phyloP scores from a whole-genome alignment of 2,329 filamentous ascomycete genomes.

The Teratosphaeria pseudoeucalypti region DNA sequence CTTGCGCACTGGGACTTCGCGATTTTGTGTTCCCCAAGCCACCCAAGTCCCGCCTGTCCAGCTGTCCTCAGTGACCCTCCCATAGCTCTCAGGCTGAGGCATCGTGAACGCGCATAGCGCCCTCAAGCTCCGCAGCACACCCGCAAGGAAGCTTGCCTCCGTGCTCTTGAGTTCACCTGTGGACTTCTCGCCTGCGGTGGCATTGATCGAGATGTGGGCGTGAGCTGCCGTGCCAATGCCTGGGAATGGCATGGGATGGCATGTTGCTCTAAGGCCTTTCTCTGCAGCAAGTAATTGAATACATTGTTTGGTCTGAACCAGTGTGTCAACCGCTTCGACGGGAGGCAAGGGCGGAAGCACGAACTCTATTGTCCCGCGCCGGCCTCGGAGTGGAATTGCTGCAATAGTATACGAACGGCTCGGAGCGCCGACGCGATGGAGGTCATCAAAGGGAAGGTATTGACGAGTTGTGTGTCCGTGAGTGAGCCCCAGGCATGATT shows the following conservation, averaged over 20 bases:
- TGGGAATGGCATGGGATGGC: constrained; percentile 61
- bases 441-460: constrained; percentile 49
- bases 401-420: constrained; percentile 52
- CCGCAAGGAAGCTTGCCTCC: constrained; percentile 58
- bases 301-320: constrained; percentile 61
- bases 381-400: constrained; percentile 66
- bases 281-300: constrained; percentile 54
- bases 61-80: constrained; percentile 54
- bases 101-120: constrained; percentile 61
- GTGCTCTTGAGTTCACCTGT: constrained; percentile 23
- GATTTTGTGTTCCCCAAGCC: constrained; percentile 72
- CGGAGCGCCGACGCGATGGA: constrained; percentile 54
- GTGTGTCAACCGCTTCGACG: constrained; percentile 57
- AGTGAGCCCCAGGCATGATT: constrained; percentile 64
- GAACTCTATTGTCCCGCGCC: constrained; percentile 69
- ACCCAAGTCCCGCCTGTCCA: constrained; percentile 76
- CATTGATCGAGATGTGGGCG: constrained; percentile 57
- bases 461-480: constrained; percentile 50
- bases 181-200: constrained; percentile 10
- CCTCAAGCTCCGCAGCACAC: constrained; percentile 55
- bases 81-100: constrained; percentile 57
- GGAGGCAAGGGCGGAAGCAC: constrained; percentile 54
- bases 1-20: constrained; percentile 62
- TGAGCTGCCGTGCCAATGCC: constrained; percentile 57
- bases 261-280: constrained; percentile 55